Evolutionary conservation across 768 basidiomycete genomes (phyloP).

Genomic region (Dentipellis fragilis): DNA sequence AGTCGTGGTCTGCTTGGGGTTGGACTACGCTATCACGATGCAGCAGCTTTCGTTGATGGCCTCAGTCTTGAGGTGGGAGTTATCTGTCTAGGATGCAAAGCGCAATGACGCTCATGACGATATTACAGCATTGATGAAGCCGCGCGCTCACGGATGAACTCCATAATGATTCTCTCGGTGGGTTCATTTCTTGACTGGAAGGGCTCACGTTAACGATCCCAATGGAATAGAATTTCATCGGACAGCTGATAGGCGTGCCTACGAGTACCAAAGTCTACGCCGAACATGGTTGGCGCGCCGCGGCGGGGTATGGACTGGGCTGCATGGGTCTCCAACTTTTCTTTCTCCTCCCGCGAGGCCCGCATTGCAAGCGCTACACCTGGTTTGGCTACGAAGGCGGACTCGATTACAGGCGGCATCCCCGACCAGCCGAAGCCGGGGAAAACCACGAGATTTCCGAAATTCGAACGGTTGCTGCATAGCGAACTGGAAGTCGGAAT

Average conservation of each 20-base stretch:
- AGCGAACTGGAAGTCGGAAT: too few relatives aligned
- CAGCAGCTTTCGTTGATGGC: conserved; percentile 22
- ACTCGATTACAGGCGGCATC: background rate
- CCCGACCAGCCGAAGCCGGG: too few relatives aligned
- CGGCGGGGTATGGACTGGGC: conserved; percentile 17
- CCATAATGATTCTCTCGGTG: conserved; percentile 8
- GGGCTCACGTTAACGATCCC: background rate
- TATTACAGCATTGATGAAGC: background rate
- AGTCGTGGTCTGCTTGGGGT: conserved; percentile 22
- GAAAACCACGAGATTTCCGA: too few relatives aligned
- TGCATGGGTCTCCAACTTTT: conserved; percentile 18
- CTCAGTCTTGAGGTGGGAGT: conserved; percentile 2
- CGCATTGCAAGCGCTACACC: conserved; percentile 10
- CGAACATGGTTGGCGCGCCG: conserved; percentile 22
- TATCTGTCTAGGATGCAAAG: background rate
- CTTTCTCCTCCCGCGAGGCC: conserved; percentile 22
- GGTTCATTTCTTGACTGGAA: background rate
- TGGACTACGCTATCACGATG: conserved; percentile 25
- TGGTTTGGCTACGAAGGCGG: conserved; percentile 10
- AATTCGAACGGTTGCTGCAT: too few relatives aligned
- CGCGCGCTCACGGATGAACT: conserved; percentile 6
- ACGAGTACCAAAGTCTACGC: conserved; percentile 27
- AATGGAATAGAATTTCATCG: conserved; percentile 8
- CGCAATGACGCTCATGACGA: background rate
- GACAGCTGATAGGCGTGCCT: conserved; percentile 28